Conservation (phyloP, 2,329 filamentous ascomycete genomes). For the Penicillium sp. region DNA sequence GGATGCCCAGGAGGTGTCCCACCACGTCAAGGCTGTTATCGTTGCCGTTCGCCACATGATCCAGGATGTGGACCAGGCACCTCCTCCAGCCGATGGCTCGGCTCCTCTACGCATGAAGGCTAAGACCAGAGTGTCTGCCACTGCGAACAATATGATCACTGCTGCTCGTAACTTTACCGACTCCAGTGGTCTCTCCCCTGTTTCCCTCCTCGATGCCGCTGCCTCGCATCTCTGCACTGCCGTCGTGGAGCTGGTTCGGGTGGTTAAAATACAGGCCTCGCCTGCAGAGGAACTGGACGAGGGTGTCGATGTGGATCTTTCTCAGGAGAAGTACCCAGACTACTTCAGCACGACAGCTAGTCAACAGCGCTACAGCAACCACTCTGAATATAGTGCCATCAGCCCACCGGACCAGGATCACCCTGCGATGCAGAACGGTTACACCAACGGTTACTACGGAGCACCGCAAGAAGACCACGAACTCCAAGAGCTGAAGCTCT, state of each 20-base stretch:
- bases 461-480: constrained; percentile 48
- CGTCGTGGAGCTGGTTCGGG: constrained; percentile 79
- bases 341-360: constrained; percentile 64
- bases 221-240: constrained; percentile 85
- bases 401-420: constrained; percentile 57
- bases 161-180: constrained; percentile 88
- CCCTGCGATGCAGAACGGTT: constrained; percentile 27
- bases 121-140: constrained; percentile 81
- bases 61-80: constrained; percentile 68
- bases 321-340: constrained; percentile 66
- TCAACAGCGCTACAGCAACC: constrained; percentile 56
- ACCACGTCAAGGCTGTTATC: constrained; percentile 84
- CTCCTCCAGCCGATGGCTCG: constrained; percentile 57
- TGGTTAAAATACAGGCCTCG: constrained; percentile 79
- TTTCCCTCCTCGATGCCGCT: constrained; percentile 91
- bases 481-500: constrained; percentile 67
- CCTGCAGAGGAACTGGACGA: constrained; percentile 75
- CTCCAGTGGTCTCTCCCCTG: constrained; percentile 80
- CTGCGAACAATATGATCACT: constrained; percentile 93
- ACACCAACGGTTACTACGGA: constrained; percentile 41
- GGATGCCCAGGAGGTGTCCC: constrained; percentile 73
- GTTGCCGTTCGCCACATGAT: constrained; percentile 80
- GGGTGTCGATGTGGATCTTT: constrained; percentile 67
- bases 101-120: constrained; percentile 66
- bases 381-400: constrained; percentile 73